Evolutionary conservation across 495 filamentous ascomycete genomes (phyloP), one percentile per base, ranked within the genome.

Genomic region (Hypomontagnella monticulosa): DNA sequence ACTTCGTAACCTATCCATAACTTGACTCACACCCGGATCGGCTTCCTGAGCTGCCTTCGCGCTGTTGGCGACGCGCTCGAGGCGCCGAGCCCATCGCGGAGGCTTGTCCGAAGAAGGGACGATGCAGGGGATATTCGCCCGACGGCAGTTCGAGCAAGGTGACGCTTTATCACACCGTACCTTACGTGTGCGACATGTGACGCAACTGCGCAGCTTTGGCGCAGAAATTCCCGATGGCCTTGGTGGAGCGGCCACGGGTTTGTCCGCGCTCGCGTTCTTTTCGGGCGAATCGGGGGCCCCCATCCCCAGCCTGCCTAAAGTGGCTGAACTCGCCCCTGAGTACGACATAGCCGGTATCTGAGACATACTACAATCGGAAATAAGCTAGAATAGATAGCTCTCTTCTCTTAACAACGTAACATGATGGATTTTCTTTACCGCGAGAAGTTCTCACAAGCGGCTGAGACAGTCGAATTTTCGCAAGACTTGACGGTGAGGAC

Each of bases 151-250:
- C 0, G 83, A 82, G 64, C 86, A 89, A 23, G 86, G 85, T 1
- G 80, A 79, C 33, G 71, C 71, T 66, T 87, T 88, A 67, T 89
- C 82, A 65, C 86, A 89, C 44, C 84, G 82, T 15, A 89, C 86
- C 61, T 88, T 89, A 15, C 86, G 83, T 11, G 72, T 76, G 8
- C 86, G 76, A 64, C 87, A 89, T 40, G 80, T 75, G 16, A 82
- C 75, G 40, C 86, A 88, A 60, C 85, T 87, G 33, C 84, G 83
- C 42, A 64, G 68, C 61, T 85, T 84, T 16, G 71, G 61, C 8
- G 9, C 32, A 23, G 41, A 30, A 4, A 33, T 10, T 23, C 32
- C 58, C 3, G 33, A 27, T 11, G 18, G 19, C 14, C 49, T 15
- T 40, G 32, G n/a, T 18, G 42, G 47, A 7, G 49, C 8, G 3